A percentile compares a stretch with the other conserved stretches of the same genome.
These are phyloP conservation scores for Daldinia sp. DNA, from an alignment of 2,329 filamentous ascomycete species.

Conservation along the genomic window DNA sequence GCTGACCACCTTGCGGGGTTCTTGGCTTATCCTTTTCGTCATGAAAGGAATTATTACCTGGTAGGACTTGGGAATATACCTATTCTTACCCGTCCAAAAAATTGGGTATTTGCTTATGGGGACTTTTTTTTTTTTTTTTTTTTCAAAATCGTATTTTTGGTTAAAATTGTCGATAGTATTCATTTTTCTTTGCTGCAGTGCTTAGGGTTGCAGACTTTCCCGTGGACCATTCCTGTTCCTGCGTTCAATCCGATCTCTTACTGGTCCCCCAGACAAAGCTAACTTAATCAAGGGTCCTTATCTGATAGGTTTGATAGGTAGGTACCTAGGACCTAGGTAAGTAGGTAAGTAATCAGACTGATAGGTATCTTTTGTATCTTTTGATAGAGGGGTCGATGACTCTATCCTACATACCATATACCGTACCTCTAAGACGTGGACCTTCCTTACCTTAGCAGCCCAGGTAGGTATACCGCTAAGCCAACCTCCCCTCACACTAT, in stretches of 20 bases:
- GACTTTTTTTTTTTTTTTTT: no score
- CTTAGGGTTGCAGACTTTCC: constrained; percentile 8
- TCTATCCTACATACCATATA: background rate
- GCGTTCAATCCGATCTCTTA: constrained; percentile 8
- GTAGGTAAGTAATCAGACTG: no score
- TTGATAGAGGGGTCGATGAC: background rate
- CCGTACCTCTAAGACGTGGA: no score
- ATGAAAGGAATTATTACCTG: background rate
- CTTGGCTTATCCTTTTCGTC: background rate
- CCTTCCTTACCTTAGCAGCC: no score
- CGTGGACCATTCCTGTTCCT: constrained; percentile 9
- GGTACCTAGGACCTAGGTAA: no score
- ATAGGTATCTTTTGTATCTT: no score
- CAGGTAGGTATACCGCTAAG: no score
- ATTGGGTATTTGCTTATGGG: no score
- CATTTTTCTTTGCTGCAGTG: background rate
- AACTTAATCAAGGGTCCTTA: background rate
- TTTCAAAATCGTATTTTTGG: no score
- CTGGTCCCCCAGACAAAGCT: constrained; percentile 15
- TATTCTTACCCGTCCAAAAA: background rate
- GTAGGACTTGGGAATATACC: background rate
- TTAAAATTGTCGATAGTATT: no score
- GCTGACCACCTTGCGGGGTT: constrained; percentile 26
- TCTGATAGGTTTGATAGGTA: background rate
- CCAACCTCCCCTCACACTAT: background rate